These are phyloP conservation scores for Eimeria nieschulzi DNA, from an alignment of 169 alveolate genomes.

Conservation along the genomic window DNA sequence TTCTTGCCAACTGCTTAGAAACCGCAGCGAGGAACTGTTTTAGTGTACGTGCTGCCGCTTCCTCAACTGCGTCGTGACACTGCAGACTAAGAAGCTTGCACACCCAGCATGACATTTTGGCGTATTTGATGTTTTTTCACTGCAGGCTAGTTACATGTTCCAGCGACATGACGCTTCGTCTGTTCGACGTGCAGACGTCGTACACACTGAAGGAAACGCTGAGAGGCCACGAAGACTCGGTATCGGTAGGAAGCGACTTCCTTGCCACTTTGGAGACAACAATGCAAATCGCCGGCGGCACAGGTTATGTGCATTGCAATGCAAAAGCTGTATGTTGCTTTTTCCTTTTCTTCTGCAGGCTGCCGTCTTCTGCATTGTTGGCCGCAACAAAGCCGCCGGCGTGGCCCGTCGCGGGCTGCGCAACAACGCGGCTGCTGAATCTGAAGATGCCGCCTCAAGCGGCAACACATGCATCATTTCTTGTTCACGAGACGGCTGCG, in stretches of 20 bases:
- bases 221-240: constrained; percentile 49
- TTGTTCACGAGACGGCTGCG: constrained; percentile 59
- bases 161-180: constrained; percentile 43
- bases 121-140: not conserved
- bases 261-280: not conserved
- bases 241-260: constrained; percentile 11
- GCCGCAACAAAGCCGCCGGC: not conserved
- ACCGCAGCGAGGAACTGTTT: no score
- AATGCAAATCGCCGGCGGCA: no score
- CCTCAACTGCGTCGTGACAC: no score
- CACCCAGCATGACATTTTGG: no score
- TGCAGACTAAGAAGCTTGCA: no score
- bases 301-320: not conserved
- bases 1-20: no score
- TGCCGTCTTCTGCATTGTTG: not conserved
- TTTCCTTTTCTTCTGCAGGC: constrained; percentile 16
- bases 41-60: no score
- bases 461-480: constrained; percentile 37
- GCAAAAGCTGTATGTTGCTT: not conserved
- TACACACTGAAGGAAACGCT: constrained; percentile 39
- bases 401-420: constrained; percentile 10
- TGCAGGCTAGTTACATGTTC: constrained; percentile 54
- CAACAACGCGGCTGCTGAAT: not conserved
- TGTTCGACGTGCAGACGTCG: constrained; percentile 62
- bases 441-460: not conserved